Evolutionary conservation across 225 moss, liverwort and hornwort genomes (phyloP).

Genomic region (Marchantia paleacea): DNA sequence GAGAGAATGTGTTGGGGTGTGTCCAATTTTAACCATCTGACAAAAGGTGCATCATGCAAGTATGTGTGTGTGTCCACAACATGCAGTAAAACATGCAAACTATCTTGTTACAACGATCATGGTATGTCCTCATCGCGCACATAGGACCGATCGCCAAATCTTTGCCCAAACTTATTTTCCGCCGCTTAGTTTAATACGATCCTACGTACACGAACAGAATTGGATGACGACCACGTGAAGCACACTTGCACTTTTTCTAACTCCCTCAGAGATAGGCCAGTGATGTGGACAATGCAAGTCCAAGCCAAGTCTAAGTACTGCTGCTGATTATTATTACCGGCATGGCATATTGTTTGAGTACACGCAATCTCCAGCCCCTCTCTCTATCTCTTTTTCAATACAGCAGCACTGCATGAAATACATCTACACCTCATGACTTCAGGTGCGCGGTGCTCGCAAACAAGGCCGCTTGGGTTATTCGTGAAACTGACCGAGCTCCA

Average conservation of each 20-base stretch:
- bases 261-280: not conserved
- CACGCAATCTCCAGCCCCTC: not conserved
- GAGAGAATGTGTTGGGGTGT: no score
- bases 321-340: not conserved
- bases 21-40: not conserved
- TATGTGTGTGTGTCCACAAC: not conserved
- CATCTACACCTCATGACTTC: not conserved
- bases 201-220: not conserved
- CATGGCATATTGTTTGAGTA: not conserved
- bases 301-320: not conserved
- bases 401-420: no score
- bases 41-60: not conserved
- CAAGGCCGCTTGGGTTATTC: no score
- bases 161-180: not conserved
- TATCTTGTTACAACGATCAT: not conserved
- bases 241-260: constrained; percentile 1
- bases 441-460: not conserved
- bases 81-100: not conserved
- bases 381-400: not conserved
- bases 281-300: not conserved
- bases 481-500: no score
- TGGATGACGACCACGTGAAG: not conserved
- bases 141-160: not conserved
- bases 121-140: no score
- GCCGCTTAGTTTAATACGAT: not conserved